Percentiles rank a stretch among this genome's conserved stretches.
Conservation (phyloP, 1,284 basidiomycete genomes). For the Ceratobasidium sp. region DNA sequence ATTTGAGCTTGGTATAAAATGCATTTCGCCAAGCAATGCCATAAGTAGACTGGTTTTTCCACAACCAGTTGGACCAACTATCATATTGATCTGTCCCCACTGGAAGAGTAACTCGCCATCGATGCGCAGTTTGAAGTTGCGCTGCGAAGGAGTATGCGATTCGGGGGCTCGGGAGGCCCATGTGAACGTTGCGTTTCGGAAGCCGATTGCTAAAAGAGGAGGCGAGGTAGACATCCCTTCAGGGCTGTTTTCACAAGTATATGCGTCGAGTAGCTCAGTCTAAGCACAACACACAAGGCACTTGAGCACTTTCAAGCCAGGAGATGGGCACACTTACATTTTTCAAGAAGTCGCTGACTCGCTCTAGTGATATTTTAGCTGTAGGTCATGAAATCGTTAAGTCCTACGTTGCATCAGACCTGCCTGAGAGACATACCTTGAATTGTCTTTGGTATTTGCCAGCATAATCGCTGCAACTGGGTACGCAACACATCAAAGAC, state of each 20-base stretch:
- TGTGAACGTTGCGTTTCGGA: slow-evolving; percentile 61
- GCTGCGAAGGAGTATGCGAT: slow-evolving; percentile 46
- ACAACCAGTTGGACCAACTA: slow-evolving; percentile 69
- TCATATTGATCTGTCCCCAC: slow-evolving; percentile 68
- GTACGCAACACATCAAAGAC: slow-evolving; percentile 47
- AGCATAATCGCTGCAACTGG: slow-evolving; percentile 26
- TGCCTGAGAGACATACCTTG: neutral
- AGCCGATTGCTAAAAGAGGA: slow-evolving; percentile 58
- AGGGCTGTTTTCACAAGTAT: slow-evolving; percentile 56
- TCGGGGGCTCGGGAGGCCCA: slow-evolving; percentile 59
- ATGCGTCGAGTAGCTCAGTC: slow-evolving; percentile 69
- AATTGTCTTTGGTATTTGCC: slow-evolving; percentile 51
- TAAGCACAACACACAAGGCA: slow-evolving; percentile 48
- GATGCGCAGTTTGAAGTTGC: slow-evolving; percentile 62
- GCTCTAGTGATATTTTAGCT: slow-evolving; percentile 43
- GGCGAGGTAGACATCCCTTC: slow-evolving; percentile 52
- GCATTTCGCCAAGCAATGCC: slow-evolving; percentile 64
- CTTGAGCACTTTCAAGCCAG: too few relatives aligned
- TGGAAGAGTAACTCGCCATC: slow-evolving; percentile 68
- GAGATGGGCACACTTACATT: slow-evolving; percentile 28
- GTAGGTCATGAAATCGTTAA: too few relatives aligned
- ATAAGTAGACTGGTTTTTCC: slow-evolving; percentile 65
- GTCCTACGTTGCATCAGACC: too few relatives aligned
- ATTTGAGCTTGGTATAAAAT: slow-evolving; percentile 65
- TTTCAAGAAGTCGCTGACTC: slow-evolving; percentile 47